phyloP scores from a whole-genome alignment of 148 eudicot genomes.

The Rhododendron ferrugineum region DNA sequence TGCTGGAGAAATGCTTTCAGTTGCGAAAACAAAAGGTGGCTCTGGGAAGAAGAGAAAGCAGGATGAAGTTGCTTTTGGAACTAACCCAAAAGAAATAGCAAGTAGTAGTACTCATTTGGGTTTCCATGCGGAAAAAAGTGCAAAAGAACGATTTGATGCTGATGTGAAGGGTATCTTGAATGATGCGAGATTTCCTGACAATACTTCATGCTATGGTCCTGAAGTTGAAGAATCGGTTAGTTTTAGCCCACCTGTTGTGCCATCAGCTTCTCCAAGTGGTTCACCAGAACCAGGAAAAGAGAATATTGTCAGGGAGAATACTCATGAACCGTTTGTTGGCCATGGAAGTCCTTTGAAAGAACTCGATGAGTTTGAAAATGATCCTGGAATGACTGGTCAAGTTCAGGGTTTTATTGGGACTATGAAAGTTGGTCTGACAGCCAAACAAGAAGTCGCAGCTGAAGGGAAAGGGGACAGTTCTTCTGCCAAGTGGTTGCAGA shows the following conservation, averaged over 20 bases:
- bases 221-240: constrained; percentile 13
- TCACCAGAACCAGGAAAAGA: background rate
- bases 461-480: constrained; percentile 3
- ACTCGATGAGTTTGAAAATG: constrained; percentile 1
- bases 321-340: constrained; percentile 2
- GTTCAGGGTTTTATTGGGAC: background rate
- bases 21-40: background rate
- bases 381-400: constrained; percentile 1
- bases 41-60: constrained; percentile 18
- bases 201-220: background rate
- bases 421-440: background rate
- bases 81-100: constrained; percentile 6
- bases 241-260: background rate
- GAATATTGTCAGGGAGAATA: constrained; percentile 9
- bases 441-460: constrained; percentile 11
- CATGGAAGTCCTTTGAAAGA: background rate
- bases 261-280: background rate
- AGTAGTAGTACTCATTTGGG: background rate
- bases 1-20: constrained; percentile 24
- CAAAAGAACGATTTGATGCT: background rate
- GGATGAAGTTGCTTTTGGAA: constrained; percentile 14
- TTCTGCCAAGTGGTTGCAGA: constrained; percentile 8
- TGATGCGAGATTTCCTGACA: background rate
- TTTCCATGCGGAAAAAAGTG: constrained; percentile 5
- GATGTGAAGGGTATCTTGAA: background rate